Conservation (phyloP, 2,329 filamentous ascomycete genomes). For the Cadophora luteo-olivacea region DNA sequence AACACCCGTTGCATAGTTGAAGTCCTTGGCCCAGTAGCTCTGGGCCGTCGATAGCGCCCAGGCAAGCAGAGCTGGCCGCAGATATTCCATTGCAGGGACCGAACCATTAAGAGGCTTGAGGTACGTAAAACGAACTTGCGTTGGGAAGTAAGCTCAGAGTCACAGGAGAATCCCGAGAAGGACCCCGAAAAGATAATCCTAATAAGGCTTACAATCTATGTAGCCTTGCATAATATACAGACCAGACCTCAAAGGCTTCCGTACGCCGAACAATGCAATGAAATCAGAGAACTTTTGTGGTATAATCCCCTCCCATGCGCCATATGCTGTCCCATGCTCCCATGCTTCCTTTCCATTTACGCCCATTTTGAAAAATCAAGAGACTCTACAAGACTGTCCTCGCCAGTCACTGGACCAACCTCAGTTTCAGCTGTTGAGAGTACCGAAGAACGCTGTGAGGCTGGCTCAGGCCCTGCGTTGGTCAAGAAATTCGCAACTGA, state of each 20-base stretch:
- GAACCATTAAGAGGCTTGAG: not conserved
- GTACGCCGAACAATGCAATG: conserved; percentile 22
- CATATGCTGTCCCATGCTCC: conserved; percentile 14
- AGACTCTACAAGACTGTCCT: conserved; percentile 43
- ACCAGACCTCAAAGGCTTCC: conserved; percentile 11
- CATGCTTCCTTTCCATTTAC: conserved; percentile 29
- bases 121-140: not conserved
- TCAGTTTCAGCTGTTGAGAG: conserved; percentile 64
- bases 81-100: not conserved
- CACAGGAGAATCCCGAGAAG: not conserved
- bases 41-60: not conserved
- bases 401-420: conserved; percentile 39
- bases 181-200: not conserved
- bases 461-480: conserved; percentile 57
- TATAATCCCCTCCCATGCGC: conserved; percentile 34
- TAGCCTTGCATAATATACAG: conserved; percentile 23
- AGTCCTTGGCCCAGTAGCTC: not conserved
- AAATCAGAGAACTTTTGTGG: conserved; percentile 38
- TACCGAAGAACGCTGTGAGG: conserved; percentile 64
- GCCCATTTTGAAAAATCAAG: conserved; percentile 47
- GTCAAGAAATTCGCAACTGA: conserved; percentile 71
- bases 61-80: not conserved
- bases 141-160: not conserved
- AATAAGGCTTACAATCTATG: not conserved
- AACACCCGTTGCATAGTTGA: not conserved